Base-by-base conservation (phyloP, 2,329 filamentous ascomycete species). In the Trichoderma sp. region DNA sequence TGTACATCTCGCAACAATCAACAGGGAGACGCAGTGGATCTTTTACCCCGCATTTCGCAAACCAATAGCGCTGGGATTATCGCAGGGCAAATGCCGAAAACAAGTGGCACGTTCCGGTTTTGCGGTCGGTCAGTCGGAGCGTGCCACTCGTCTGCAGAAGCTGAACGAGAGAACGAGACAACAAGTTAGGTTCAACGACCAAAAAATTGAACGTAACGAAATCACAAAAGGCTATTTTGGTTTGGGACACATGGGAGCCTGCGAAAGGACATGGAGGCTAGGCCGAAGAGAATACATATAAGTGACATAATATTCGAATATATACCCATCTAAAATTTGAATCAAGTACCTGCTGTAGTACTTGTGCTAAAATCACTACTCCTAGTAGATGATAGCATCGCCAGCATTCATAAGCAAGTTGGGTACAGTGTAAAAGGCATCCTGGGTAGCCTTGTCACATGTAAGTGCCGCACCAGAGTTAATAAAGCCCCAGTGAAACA, bases 401-500 rank as follows among this genome's bases (percentile, higher is more conserved):
- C 43, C 43, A 21, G 43, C 43, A 51, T 51, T 21, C 43, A 51
- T 51, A 21, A 51, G 43, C 43, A 51, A 21, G n/a, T 21, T 21
- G 9, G 43, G 43, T 21, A 51, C 43, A 51, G 43, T 21, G 43
- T 21, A 21, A 51, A 51, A 51, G 43, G 43, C 43, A 51, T 21
- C 9, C 4, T 51, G 43, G n/a, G 43, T 51, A 51, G 43, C 43
- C 43, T 51, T n/a, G 43, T 51, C 43, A 51, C 43, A 51, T 21
- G 43, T 51, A 21, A 12, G 8, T 1, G 43, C 43, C 43, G n/a
- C 43, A 36, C 60, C 60, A 7, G 30, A 30, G 6, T 39, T 63
- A 39, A 63, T 63, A 34, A 63, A 63, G 18, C 30, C 60, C 60
- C 60, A 63, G 36, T 63, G 60, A 36, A 63, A 63, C 60, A 63